phyloP scores from a whole-genome alignment of 2,329 filamentous ascomycete species.

The Aspergillus phoenicis region DNA sequence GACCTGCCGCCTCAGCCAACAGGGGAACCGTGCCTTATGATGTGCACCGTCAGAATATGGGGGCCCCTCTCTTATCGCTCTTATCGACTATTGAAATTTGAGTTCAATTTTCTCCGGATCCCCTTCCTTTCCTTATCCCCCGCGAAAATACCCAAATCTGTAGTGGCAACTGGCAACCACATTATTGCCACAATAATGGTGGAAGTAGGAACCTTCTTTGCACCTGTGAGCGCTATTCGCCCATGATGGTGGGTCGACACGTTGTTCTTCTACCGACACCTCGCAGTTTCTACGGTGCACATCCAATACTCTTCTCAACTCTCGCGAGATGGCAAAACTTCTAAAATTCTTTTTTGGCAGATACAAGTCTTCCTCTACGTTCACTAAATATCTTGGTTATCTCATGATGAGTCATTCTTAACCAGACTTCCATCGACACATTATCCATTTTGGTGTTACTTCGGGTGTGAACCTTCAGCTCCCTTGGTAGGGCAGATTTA shows the following conservation, averaged over 20 bases:
- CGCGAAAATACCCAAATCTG: slow-evolving; percentile 21
- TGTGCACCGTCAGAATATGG: not conserved
- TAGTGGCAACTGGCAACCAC: slow-evolving; percentile 14
- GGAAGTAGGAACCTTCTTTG: slow-evolving; percentile 8
- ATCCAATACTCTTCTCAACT: not conserved
- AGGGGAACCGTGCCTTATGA: not conserved
- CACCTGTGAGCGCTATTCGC: not conserved
- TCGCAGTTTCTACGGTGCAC: not conserved
- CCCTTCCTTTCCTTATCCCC: slow-evolving; percentile 26
- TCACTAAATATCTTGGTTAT: not conserved
- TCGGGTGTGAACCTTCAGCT: not conserved
- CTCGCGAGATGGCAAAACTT: not conserved
- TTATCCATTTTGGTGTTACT: not conserved
- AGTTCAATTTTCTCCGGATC: slow-evolving; percentile 21
- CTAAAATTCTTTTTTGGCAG: not conserved
- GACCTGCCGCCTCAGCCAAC: not conserved
- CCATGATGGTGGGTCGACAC: slow-evolving; percentile 3
- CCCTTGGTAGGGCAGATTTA: not conserved
- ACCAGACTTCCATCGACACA: not conserved
- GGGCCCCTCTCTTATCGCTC: slow-evolving; percentile 19
- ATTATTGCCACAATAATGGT: slow-evolving; percentile 3
- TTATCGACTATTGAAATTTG: slow-evolving; percentile 5
- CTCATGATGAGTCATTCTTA: not conserved
- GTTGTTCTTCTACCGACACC: not conserved
- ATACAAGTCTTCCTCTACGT: not conserved